These are phyloP conservation scores for Xylaria sp. DNA, from an alignment of 2,329 filamentous ascomycete genomes.

Conservation along the genomic window DNA sequence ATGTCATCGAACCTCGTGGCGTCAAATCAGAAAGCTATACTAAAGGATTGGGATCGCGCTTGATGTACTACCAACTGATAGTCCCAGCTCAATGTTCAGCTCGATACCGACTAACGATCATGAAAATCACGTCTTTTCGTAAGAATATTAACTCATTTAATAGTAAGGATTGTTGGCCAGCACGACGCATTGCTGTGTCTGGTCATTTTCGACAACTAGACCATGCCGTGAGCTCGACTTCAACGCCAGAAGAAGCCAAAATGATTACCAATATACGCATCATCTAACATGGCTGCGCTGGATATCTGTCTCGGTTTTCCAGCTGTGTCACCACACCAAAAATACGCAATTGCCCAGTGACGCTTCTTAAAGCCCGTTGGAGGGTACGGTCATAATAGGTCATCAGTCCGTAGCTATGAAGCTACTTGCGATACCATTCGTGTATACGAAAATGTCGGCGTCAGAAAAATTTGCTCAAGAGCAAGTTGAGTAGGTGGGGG, in stretches of 20 bases:
- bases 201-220: neutral
- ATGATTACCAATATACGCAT: neutral
- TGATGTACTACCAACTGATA: too few species aligned
- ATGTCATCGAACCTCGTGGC: slow-evolving; percentile 2
- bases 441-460: neutral
- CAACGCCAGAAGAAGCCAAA: neutral
- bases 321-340: neutral
- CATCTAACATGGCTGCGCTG: neutral
- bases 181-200: neutral
- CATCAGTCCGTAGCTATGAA: neutral
- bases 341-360: neutral
- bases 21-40: slow-evolving; percentile 6
- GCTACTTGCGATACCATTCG: neutral
- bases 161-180: neutral
- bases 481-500: too few species aligned
- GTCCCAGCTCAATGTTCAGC: neutral
- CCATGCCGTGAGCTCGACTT: neutral
- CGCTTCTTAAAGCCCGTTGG: neutral
- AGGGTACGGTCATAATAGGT: neutral
- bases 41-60: neutral
- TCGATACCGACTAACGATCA: neutral
- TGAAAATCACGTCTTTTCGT: neutral
- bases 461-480: too few species aligned
- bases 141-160: neutral
- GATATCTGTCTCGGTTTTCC: neutral